Base-by-base conservation (phyloP, 768 basidiomycete genomes). In the Naganishia randhawae region DNA sequence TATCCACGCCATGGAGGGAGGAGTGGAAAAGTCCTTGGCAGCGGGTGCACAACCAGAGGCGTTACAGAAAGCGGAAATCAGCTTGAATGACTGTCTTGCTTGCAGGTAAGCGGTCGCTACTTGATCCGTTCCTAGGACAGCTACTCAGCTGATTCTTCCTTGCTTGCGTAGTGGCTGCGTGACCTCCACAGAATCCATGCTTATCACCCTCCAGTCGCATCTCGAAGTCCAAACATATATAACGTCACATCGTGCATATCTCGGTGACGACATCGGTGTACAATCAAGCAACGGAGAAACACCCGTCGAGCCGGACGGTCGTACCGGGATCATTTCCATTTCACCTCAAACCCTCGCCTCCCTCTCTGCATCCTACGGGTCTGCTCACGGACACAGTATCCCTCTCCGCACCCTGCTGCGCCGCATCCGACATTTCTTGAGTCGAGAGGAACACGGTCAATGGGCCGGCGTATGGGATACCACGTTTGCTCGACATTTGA, bases 191-290 rank as follows among this genome's bases (percentile, higher is more conserved):
- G 95, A 99, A 83, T 95, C 92, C 22, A 88, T 98, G 52, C 85
- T 99, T 69, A 96, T 99, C 76, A 93, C 93, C 14, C 84, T 96
- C 41, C 95, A 99, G 79, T 95, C 92, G 8, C 94, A 97, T 74
- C 85, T 86, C 17, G 94, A 99, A 79, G 94, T 98, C 3, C 85
- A 95, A 53, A 85, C 85, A 54, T 89, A 92, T 73, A 84, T 97
- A 16, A 27, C 42, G 35, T n/a, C 69, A 4, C 51, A 70, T n/a
- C n/a, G 8, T 37, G 35, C 57, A 41, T 29, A 39, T 39, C 57
- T 41, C 33, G 33, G 16, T 6, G 32, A 55, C 31, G 14, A 13
- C 54, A 22, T 55, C 33, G 54, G 25, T 6, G n/a, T 22, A 22
- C 16, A n/a, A 22, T 11, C 45, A 22, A 48, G 11, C 45, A 22